A percentile compares a stretch with the other conserved stretches of the same genome.
Conservation (phyloP, 2,329 filamentous ascomycete genomes). For the Penicillium sp. region DNA sequence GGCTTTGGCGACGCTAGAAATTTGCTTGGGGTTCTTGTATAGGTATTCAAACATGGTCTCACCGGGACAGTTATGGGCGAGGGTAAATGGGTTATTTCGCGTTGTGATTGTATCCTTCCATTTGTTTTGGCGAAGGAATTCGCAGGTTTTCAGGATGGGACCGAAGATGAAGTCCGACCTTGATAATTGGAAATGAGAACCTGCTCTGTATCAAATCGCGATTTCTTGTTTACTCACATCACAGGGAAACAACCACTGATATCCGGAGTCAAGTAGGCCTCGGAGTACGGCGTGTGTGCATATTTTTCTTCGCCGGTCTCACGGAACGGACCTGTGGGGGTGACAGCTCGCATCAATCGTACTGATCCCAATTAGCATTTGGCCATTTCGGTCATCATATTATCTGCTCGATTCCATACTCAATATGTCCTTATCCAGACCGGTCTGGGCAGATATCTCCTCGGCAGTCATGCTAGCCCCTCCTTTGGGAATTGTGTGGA, state of each 20-base stretch:
- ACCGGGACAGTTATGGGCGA: slow-evolving; percentile 16
- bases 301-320: slow-evolving; percentile 21
- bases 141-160: slow-evolving; percentile 13
- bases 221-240: not conserved
- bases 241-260: not conserved
- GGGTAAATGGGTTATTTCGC: slow-evolving; percentile 20
- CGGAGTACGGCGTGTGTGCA: slow-evolving; percentile 22
- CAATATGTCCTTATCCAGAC: not conserved
- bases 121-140: slow-evolving; percentile 17
- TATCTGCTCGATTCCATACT: not conserved
- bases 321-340: slow-evolving; percentile 18
- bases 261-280: slow-evolving; percentile 11
- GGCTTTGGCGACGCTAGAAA: slow-evolving; percentile 16
- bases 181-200: no score
- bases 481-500: not conserved
- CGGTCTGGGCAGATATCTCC: not conserved
- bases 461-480: not conserved
- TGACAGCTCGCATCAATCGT: slow-evolving; percentile 21
- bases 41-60: slow-evolving; percentile 18
- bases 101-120: slow-evolving; percentile 16
- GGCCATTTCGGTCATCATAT: no score
- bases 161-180: slow-evolving; percentile 2
- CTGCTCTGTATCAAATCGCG: no score
- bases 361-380: slow-evolving; percentile 8
- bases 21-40: slow-evolving; percentile 6